Conservation (phyloP, 495 filamentous ascomycete species). For the Xylaria grammica region DNA sequence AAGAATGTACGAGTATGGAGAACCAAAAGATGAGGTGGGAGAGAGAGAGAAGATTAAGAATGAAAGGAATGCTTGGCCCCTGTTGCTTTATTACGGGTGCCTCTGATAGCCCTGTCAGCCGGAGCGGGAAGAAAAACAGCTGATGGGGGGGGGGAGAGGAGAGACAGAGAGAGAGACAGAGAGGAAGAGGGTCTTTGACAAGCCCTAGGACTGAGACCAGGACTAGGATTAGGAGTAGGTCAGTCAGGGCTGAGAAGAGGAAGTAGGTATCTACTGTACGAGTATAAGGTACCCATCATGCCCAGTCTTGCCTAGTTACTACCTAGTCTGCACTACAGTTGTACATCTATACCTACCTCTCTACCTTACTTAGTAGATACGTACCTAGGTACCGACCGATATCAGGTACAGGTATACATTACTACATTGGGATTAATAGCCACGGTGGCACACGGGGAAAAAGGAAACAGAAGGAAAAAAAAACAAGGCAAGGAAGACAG, state of each 20-base stretch:
- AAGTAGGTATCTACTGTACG: neutral
- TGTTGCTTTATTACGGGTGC: slow-evolving; percentile 11
- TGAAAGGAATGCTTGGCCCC: neutral
- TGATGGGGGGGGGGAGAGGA: slow-evolving; percentile 3
- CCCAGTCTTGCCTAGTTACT: too few relatives aligned
- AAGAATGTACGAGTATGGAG: slow-evolving; percentile 41
- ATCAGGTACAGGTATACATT: neutral
- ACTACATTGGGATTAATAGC: neutral
- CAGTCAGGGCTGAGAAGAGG: neutral
- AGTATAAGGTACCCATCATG: too few relatives aligned
- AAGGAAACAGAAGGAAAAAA: neutral
- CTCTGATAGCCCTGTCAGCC: slow-evolving; percentile 13
- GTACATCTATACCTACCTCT: too few relatives aligned
- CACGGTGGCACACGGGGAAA: neutral
- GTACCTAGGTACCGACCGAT: too few relatives aligned
- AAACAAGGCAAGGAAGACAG: neutral
- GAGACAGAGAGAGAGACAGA: neutral
- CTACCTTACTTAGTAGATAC: too few relatives aligned
- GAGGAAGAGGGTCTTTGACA: neutral
- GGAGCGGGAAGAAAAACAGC: slow-evolving; percentile 1
- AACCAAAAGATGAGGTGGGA: slow-evolving; percentile 30
- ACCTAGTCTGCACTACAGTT: too few relatives aligned
- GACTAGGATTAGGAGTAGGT: slow-evolving; percentile 5
- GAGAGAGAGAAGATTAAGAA: slow-evolving; percentile 20
- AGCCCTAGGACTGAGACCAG: slow-evolving; percentile 12